Evolutionary conservation across 2,329 filamentous ascomycete species (phyloP), one percentile per base, ranked within the genome.

Genomic region (Hymenoscyphus linearis): DNA sequence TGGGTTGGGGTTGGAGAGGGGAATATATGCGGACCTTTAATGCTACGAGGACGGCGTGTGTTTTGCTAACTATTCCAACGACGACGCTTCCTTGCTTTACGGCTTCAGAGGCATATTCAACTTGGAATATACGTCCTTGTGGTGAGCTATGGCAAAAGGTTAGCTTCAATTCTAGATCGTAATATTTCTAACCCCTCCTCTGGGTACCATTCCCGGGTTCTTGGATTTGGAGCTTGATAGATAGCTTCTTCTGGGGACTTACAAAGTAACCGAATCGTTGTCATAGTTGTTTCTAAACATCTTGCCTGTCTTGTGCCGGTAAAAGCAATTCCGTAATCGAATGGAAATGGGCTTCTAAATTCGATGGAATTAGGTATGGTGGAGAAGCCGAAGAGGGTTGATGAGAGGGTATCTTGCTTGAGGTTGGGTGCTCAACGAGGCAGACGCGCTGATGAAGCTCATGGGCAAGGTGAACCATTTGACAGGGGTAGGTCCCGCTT

Each of bases 251-350:
- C n/a, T n/a, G 55, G 50, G 35, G 37, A 79, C 88, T 79, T 84
- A 96, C 92, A 98, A 99, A 80, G 95, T 99, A 80, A 98, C 93
- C 66, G 93, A 96, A 79, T 99, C 95, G 86, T 99, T 99, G 82
- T 99, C 95, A 84, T 99, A 99, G 80, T 98, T 98, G 84, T 99
- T 99, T 80, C 95, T 86, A 82, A 99, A 99, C 95, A 99, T 98
- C 74, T 74, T 87, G 83, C 68, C 70, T 25, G 16, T n/a, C 10
- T 58, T 12, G 13, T 58, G 22, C 36, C 16, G 26, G 22, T 44
- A 6, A 31, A 26, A 44, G n/a, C 25, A 44, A 31, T 1, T 50
- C 40, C 14, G 13, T 36, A n/a, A n/a, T 52, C 16, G 13, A 36
- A n/a, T 18, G 25, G 7, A 22, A n/a, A 16, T 22, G n/a, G 22